Base-by-base conservation (phyloP, 2,329 filamentous ascomycete species). In the Fusarium praegraminearum region DNA sequence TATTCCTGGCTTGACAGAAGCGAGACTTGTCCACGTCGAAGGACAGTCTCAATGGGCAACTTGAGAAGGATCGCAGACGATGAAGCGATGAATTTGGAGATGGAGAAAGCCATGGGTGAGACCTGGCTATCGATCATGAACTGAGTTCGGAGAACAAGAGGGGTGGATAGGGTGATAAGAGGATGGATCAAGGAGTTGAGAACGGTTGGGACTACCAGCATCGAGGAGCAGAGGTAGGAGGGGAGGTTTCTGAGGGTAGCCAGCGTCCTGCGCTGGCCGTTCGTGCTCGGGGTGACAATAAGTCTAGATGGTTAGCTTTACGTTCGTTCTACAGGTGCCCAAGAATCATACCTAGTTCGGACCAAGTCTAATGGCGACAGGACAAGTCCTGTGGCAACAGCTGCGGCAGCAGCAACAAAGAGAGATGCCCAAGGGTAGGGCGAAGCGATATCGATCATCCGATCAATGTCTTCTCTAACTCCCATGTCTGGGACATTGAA, bases 321-420 rank as follows among this genome's bases (percentile, higher is more conserved):
- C 24, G 7, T 36, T 52, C 26, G 32, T 24, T 13, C 7, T 15
- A 13, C 11, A 33, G n/a, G 11, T 41, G 12, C 11, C 8, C 18
- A 13, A 8, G 7, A 57, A 52, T 26, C 59, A 51, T 79, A 86
- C 84, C 83, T 82, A 52, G 95, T 98, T 72, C 96, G 91, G 45
- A 98, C 90, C 33, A 97, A 89, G 78, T 99, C 96, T 46, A 99
- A 85, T 1, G 96, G 96, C 2, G 94, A 89, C 16, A 99, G 88
- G 26, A 94, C 84, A 12, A 98, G 83, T 7, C 93, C 93, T 0
- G 95, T 93, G 8, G 91, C 88, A 11, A 89, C 87, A 9, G 89
- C 87, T 2, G 89, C 88, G 0, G 86, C 80, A 5, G 87, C 87
- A 10, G 89, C 87, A 28, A 98, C 90, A 59, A 90, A 88, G 3